phyloP scores from a whole-genome alignment of 2,329 filamentous ascomycete species.

The Hymenoscyphus linearis region DNA sequence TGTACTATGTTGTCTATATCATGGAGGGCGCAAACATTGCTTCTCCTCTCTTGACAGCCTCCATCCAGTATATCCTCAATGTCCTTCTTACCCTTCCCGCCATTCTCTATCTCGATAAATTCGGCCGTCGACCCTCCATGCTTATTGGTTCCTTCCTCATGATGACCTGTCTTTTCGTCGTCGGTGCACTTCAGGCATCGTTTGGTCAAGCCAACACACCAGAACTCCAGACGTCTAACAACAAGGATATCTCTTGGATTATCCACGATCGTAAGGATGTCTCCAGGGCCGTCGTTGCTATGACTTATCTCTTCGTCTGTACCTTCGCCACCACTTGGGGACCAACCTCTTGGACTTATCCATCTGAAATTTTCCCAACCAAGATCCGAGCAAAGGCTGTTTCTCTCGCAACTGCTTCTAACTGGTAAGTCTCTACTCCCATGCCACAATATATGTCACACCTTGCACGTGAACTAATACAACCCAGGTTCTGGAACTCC shows the following conservation, averaged over 20 bases:
- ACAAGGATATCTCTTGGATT: slow-evolving; percentile 52
- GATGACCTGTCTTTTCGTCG: slow-evolving; percentile 56
- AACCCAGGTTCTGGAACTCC: slow-evolving; percentile 57
- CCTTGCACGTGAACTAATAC: neutral
- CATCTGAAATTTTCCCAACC: slow-evolving; percentile 63
- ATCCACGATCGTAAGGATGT: slow-evolving; percentile 45
- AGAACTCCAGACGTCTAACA: slow-evolving; percentile 34
- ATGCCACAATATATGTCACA: neutral
- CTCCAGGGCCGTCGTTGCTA: slow-evolving; percentile 61
- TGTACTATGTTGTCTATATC: slow-evolving; percentile 69
- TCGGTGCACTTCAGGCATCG: slow-evolving; percentile 55
- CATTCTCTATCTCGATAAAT: slow-evolving; percentile 67
- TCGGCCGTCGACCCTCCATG: slow-evolving; percentile 65
- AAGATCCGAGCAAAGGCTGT: slow-evolving; percentile 69
- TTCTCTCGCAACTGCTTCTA: slow-evolving; percentile 67
- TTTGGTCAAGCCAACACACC: slow-evolving; percentile 48
- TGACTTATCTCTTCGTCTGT: slow-evolving; percentile 68
- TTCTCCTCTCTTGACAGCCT: slow-evolving; percentile 57
- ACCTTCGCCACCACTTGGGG: slow-evolving; percentile 60
- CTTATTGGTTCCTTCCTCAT: slow-evolving; percentile 61
- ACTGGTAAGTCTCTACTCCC: slow-evolving; percentile 46
- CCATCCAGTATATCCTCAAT: slow-evolving; percentile 74
- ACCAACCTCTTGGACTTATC: slow-evolving; percentile 46
- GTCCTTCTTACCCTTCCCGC: slow-evolving; percentile 73
- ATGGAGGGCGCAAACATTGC: slow-evolving; percentile 58